Evolutionary conservation across 768 basidiomycete genomes (phyloP).

Genomic region (Amanita pallidorosea): DNA sequence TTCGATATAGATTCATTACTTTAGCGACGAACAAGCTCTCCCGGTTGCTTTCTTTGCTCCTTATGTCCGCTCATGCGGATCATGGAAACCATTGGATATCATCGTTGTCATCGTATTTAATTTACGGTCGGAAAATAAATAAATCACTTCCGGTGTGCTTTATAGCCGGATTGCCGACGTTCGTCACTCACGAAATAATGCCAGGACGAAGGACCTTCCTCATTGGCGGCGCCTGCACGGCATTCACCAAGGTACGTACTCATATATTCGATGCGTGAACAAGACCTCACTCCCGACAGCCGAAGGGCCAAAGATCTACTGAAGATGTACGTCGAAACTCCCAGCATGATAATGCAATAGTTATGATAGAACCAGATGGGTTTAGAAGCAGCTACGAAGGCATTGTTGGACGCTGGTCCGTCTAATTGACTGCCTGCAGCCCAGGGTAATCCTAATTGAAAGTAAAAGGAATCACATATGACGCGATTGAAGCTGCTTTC

Average conservation of each 20-base stretch:
- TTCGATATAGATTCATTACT: too few relatives aligned
- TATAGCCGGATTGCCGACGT: background rate
- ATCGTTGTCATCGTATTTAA: too few relatives aligned
- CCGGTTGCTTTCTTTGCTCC: too few relatives aligned
- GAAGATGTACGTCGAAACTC: conserved; percentile 46
- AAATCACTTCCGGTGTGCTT: too few relatives aligned
- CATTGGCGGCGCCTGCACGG: conserved; percentile 65
- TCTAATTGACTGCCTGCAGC: conserved; percentile 1
- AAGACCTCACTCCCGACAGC: conserved; percentile 27
- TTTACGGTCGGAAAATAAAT: too few relatives aligned
- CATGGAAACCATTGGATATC: too few relatives aligned
- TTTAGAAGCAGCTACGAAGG: conserved; percentile 79
- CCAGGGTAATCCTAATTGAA: too few relatives aligned
- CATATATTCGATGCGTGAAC: background rate
- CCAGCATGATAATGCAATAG: background rate
- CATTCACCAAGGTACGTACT: conserved; percentile 71
- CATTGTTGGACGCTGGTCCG: conserved; percentile 72
- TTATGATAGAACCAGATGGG: conserved; percentile 49
- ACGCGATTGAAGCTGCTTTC: conserved; percentile 58
- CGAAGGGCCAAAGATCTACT: conserved; percentile 51
- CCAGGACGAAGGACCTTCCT: conserved; percentile 46
- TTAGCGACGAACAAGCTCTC: too few relatives aligned
- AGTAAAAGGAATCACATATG: conserved; percentile 67
- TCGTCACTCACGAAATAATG: conserved; percentile 14
- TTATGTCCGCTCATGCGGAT: too few relatives aligned